These are phyloP conservation scores for Suaeda aralocaspica DNA, from an alignment of 148 eudicot genomes.

Conservation along the genomic window DNA sequence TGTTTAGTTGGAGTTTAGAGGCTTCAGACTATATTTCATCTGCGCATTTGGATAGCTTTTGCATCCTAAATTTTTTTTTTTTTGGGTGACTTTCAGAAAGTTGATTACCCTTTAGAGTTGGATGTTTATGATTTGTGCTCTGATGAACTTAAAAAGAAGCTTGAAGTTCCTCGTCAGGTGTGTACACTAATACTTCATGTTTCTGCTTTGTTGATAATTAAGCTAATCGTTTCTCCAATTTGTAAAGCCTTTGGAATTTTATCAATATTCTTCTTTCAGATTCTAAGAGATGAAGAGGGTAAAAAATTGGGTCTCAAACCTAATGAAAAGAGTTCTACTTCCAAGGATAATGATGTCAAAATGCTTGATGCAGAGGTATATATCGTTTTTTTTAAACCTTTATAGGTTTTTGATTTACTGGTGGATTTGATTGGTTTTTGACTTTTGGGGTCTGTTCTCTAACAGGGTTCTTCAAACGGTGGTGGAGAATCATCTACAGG, in stretches of 20 bases:
- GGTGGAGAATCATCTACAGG: slow-evolving; percentile 55
- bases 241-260: background rate
- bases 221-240: background rate
- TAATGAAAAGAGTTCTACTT: slow-evolving; percentile 53
- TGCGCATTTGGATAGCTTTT: background rate
- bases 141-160: slow-evolving; percentile 74
- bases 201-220: background rate
- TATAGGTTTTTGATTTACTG: background rate
- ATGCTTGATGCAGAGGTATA: slow-evolving; percentile 88
- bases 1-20: background rate
- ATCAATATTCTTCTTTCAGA: slow-evolving; percentile 30
- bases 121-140: slow-evolving; percentile 93
- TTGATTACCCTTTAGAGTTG: slow-evolving; percentile 87
- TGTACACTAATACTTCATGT: background rate
- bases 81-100: slow-evolving; percentile 58
- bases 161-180: slow-evolving; percentile 89
- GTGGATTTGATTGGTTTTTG: background rate
- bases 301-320: slow-evolving; percentile 71
- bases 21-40: background rate
- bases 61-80: background rate
- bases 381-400: background rate
- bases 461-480: slow-evolving; percentile 63
- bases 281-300: slow-evolving; percentile 88
- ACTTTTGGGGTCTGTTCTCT: slow-evolving; percentile 7
- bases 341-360: slow-evolving; percentile 63